Evolutionary conservation across 306 rosid genomes (phyloP).

Genomic region (Malus fusca): DNA sequence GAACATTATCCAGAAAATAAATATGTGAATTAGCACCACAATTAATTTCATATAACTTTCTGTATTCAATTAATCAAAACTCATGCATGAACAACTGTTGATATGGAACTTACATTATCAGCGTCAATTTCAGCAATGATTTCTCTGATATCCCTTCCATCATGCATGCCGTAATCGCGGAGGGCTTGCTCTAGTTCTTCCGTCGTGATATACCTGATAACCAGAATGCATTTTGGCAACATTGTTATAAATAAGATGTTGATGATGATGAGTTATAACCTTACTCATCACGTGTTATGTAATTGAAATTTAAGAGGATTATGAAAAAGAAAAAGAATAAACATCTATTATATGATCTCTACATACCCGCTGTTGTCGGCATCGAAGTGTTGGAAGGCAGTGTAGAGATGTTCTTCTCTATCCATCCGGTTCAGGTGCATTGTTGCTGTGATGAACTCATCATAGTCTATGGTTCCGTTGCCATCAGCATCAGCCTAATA

Average conservation of each 20-base stretch:
- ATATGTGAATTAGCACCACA: not conserved
- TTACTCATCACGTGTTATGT: not conserved
- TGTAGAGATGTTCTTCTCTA: conserved; percentile 90
- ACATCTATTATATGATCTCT: no score
- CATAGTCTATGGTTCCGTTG: conserved; percentile 90
- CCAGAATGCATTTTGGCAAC: not conserved
- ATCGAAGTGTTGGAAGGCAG: conserved; percentile 94
- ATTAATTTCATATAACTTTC: not conserved
- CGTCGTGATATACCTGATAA: conserved; percentile 61
- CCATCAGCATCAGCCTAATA: conserved; percentile 86
- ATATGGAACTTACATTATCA: conserved; percentile 58
- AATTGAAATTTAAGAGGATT: not conserved
- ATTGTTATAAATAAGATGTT: not conserved
- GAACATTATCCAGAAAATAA: not conserved
- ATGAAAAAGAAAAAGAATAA: not conserved
- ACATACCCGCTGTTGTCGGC: conserved; percentile 91
- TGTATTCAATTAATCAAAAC: not conserved
- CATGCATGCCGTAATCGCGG: conserved; percentile 74
- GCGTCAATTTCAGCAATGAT: conserved; percentile 76
- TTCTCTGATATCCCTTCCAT: conserved; percentile 77
- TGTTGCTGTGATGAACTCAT: conserved; percentile 95
- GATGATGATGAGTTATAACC: not conserved
- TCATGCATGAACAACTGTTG: not conserved
- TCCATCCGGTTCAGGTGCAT: conserved; percentile 93
- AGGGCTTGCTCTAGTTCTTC: conserved; percentile 96